Evolutionary conservation across 805 yeast genomes (phyloP).

Genomic region (Saccharomycopsis selenospora): DNA sequence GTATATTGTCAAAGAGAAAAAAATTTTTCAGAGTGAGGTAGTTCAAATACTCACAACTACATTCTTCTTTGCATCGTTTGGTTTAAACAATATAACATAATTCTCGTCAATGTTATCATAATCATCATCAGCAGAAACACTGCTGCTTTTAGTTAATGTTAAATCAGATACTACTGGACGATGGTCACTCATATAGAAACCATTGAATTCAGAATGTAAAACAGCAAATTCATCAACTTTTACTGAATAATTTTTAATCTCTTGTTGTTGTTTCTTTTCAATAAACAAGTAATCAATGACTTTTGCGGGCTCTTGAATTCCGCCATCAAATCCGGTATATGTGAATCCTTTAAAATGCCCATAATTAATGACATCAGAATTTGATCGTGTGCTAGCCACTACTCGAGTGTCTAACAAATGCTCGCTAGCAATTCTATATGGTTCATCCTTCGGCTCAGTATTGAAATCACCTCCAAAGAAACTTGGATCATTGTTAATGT

Average conservation of each 20-base stretch:
- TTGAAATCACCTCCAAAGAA: constrained; percentile 55
- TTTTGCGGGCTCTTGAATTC: constrained; percentile 26
- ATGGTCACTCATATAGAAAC: constrained; percentile 38
- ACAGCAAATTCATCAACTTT: constrained; percentile 30
- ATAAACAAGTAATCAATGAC: constrained; percentile 28
- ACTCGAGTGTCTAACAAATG: constrained; percentile 34
- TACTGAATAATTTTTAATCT: constrained; percentile 6
- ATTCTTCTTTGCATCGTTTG: constrained; percentile 7
- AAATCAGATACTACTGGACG: constrained; percentile 37
- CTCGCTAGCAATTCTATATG: constrained; percentile 34
- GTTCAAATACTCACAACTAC: constrained; percentile 9
- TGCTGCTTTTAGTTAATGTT: neutral
- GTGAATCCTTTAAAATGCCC: constrained; percentile 42
- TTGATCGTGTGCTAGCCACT: constrained; percentile 21
- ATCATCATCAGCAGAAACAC: neutral
- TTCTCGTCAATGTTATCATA: neutral
- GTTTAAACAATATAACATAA: constrained; percentile 15
- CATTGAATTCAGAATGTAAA: constrained; percentile 31
- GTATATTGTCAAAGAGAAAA: no score
- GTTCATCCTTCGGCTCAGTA: constrained; percentile 37
- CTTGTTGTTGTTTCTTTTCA: constrained; percentile 12
- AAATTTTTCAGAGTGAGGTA: no score
- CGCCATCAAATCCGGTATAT: constrained; percentile 34
- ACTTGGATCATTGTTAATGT: constrained; percentile 33
- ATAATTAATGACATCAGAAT: constrained; percentile 28